Evolutionary conservation across 2,329 filamentous ascomycete genomes (phyloP), one percentile per base, ranked within the genome.

Genomic region (Chaetomiaceae sp.): DNA sequence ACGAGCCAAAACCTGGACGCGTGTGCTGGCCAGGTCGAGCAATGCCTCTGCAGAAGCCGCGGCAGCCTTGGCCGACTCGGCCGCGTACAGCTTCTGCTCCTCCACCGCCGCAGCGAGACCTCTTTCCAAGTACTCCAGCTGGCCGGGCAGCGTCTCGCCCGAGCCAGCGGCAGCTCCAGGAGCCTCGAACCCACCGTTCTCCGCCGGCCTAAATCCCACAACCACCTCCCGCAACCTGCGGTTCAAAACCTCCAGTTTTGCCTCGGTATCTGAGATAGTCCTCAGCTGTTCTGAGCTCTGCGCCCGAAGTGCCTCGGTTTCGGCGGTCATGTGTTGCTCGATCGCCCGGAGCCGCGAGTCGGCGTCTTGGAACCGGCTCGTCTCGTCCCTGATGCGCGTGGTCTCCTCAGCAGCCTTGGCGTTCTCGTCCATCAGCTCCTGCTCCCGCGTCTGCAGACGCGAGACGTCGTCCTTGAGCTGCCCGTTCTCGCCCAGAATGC

Each of bases 61-160:
- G 14, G 58, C 56, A 11, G 53, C 58, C 33, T 53, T 49, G 9
- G 58, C 48, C 19, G 49, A 48, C 20, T 57, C 42, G 4, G 48
- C 39, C 3, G 49, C 42, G 40, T 61, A 54, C 47, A 72, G 67
- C 40, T 72, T 68, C 57, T 82, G 76, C 54, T 81, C 79, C 14
- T 76, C 71, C 30, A 73, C 71, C 10, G 90, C 75, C 8, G 74
- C 73, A 24, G 72, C 68, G 26, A 93, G 66, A 1, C 79, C 79
- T 56, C 77, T 76, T 48, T 86, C 81, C 3, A 94, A 70, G 57
- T 88, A 90, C 33, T 83, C 78, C 17, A 93, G 65, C 58, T 90
- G 84, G 32, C 60, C 68, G 22, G 64, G 63, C 18, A 83, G 62
- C 46, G 72, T 65, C 15, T 72, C 69, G 7, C 70, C 71, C 12